A percentile compares a stretch with the other conserved stretches of the same genome.
Conservation (phyloP, 2,329 filamentous ascomycete genomes). For the Tolypocladium nubicola region DNA sequence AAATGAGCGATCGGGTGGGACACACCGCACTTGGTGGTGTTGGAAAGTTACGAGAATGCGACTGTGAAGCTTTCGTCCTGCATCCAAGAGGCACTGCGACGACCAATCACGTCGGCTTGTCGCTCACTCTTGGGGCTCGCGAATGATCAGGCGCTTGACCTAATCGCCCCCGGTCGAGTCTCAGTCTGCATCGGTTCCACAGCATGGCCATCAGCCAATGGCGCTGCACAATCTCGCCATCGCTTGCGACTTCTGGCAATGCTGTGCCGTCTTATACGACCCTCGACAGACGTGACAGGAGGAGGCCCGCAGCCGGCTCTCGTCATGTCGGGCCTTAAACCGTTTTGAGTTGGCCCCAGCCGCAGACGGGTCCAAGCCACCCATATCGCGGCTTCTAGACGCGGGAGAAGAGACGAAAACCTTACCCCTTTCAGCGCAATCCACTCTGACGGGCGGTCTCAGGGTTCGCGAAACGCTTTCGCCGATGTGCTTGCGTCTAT, state of each 20-base stretch:
- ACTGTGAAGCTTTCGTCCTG: conserved; percentile 4
- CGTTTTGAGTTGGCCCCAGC: not conserved
- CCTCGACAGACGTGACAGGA: not conserved
- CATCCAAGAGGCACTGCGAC: not conserved
- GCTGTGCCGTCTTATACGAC: not conserved
- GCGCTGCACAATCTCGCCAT: not conserved
- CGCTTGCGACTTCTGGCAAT: not conserved
- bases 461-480: not conserved
- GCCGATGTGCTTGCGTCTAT: not conserved
- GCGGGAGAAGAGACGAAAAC: not conserved
- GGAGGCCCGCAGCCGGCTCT: not conserved
- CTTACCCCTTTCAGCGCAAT: not conserved
- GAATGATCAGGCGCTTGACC: not conserved
- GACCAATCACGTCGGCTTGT: not conserved
- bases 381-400: not conserved
- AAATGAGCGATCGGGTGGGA: conserved; percentile 1
- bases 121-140: not conserved
- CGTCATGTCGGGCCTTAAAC: not conserved
- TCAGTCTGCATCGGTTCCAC: not conserved
- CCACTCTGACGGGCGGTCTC: not conserved
- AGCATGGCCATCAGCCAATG: not conserved
- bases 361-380: not conserved
- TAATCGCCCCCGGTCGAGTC: not conserved
- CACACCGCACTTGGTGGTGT: conserved; percentile 1
- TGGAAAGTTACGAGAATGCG: conserved; percentile 6